Evolutionary conservation across 805 yeast genomes (phyloP).

Genomic region (Candida orba): DNA sequence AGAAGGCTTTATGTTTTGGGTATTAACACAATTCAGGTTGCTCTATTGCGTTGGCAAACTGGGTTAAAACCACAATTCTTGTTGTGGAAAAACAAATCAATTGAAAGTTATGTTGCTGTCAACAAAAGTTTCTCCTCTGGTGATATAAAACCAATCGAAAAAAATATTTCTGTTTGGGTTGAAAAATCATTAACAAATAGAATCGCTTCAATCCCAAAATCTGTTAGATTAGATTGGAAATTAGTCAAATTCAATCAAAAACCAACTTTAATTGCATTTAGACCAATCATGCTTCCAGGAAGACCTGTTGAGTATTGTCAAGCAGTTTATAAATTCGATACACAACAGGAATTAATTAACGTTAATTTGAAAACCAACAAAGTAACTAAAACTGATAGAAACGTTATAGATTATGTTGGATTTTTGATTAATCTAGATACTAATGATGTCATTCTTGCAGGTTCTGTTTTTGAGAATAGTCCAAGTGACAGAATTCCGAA

Average conservation of each 20-base stretch:
- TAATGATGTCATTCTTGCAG: conserved; percentile 51
- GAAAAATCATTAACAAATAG: conserved; percentile 49
- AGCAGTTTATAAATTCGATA: conserved; percentile 54
- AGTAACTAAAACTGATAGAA: conserved; percentile 41
- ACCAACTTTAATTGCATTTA: conserved; percentile 69
- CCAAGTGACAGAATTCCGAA: conserved; percentile 32
- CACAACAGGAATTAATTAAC: conserved; percentile 50
- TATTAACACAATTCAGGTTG: conserved; percentile 62
- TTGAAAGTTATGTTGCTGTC: conserved; percentile 68
- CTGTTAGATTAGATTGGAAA: conserved; percentile 66
- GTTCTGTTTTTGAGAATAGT: conserved; percentile 57
- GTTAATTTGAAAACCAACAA: conserved; percentile 38
- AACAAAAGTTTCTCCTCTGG: conserved; percentile 72
- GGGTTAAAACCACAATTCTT: conserved; percentile 58
- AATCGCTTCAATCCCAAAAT: conserved; percentile 47
- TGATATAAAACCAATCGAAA: conserved; percentile 40
- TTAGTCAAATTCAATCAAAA: conserved; percentile 57
- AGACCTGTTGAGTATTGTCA: conserved; percentile 49
- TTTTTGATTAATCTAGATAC: conserved; percentile 56
- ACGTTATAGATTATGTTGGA: conserved; percentile 54
- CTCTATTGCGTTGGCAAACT: conserved; percentile 61
- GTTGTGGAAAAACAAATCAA: conserved; percentile 81
- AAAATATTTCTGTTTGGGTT: conserved; percentile 53
- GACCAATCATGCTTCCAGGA: conserved; percentile 56
- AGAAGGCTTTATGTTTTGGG: conserved; percentile 59